Conservation (phyloP, 345 rosid species). For the Eucalyptus victrix region DNA sequence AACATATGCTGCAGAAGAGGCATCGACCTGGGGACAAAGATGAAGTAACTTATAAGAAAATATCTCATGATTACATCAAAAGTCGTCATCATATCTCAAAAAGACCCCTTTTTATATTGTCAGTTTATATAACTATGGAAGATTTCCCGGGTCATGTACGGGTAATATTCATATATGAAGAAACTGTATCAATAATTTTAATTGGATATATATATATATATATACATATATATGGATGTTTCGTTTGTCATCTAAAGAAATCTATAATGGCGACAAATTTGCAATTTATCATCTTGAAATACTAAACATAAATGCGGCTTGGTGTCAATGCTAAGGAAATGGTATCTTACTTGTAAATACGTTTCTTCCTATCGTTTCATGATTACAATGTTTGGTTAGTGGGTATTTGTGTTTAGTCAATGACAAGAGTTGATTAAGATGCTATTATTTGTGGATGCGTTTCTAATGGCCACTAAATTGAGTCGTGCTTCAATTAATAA, state of each 20-base stretch:
- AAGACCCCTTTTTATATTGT: background rate
- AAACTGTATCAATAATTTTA: background rate
- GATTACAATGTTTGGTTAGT: background rate
- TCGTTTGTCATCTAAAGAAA: background rate
- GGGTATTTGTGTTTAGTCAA: background rate
- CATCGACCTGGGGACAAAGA: background rate
- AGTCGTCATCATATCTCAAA: background rate
- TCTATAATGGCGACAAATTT: background rate
- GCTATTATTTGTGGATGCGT: background rate
- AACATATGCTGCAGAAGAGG: background rate
- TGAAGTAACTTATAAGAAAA: background rate
- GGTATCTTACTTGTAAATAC: background rate
- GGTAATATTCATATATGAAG: background rate
- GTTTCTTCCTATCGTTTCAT: background rate
- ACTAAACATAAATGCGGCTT: background rate
- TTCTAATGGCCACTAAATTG: background rate
- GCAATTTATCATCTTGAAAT: background rate
- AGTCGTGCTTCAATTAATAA: background rate
- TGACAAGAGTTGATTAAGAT: background rate
- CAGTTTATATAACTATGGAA: background rate
- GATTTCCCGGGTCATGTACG: background rate
- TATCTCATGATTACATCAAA: background rate
- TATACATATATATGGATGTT: background rate
- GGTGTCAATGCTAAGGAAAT: background rate
- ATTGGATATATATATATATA: background rate